phyloP scores from a whole-genome alignment of 371 early-diverging fungal genomes.

The Saksenaea vasiformis region DNA sequence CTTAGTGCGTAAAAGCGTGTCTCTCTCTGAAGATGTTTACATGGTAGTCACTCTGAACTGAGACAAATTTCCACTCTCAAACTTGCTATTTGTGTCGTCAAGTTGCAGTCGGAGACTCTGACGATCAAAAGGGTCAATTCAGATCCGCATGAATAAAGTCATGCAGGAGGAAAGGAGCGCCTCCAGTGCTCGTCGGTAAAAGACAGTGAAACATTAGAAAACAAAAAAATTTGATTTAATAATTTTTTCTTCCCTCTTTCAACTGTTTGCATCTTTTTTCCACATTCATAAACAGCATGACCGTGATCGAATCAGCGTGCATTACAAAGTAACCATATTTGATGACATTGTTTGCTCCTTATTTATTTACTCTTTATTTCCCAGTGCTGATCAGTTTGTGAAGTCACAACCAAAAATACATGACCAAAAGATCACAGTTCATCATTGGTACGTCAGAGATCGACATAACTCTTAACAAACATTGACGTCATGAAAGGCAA shows the following conservation, averaged over 20 bases:
- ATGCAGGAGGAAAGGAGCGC: background rate
- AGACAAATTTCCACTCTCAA: background rate
- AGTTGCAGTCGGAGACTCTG: background rate
- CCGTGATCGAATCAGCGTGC: background rate
- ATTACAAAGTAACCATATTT: background rate
- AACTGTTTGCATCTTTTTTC: background rate
- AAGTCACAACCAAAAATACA: constrained; percentile 1
- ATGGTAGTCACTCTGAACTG: background rate
- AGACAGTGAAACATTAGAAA: background rate
- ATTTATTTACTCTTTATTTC: background rate
- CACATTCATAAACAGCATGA: background rate
- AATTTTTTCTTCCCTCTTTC: background rate
- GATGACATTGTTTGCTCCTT: background rate
- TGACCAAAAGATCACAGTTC: constrained; percentile 59
- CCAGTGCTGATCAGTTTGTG: background rate
- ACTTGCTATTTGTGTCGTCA: background rate
- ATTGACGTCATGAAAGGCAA: constrained; percentile 66
- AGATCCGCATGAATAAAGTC: constrained; percentile 2
- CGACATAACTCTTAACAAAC: background rate
- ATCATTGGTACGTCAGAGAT: constrained; percentile 56
- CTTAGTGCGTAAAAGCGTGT: too few species aligned
- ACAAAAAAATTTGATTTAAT: background rate
- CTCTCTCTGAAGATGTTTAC: too few species aligned
- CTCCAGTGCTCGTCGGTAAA: background rate
- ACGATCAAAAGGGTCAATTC: background rate